Conservation (phyloP, 2,329 filamentous ascomycete genomes). For the Aspergillus sp. region DNA sequence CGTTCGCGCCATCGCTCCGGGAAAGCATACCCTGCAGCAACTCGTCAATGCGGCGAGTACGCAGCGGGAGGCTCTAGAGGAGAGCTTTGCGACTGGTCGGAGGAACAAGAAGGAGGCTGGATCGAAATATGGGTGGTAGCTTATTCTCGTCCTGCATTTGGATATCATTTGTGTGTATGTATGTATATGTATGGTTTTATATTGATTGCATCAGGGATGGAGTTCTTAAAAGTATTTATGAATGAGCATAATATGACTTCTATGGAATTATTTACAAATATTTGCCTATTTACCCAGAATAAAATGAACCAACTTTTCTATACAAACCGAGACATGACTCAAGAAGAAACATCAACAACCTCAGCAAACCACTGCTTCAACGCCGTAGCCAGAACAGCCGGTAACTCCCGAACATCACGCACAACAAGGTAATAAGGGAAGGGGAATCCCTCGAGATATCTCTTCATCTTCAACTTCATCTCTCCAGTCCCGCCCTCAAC, state of each 20-base stretch:
- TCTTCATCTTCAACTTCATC: slow-evolving; percentile 65
- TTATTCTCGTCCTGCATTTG: too few species aligned
- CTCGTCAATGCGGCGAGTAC: slow-evolving; percentile 72
- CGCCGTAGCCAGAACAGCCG: slow-evolving; percentile 74
- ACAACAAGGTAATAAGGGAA: slow-evolving; percentile 97
- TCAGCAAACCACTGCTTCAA: slow-evolving; percentile 93
- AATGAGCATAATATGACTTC: slow-evolving; percentile 1
- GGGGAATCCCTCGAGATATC: slow-evolving; percentile 90
- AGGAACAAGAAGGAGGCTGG: slow-evolving; percentile 74
- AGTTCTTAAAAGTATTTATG: slow-evolving; percentile 8
- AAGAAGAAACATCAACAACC: slow-evolving; percentile 43
- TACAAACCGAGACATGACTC: slow-evolving; percentile 7
- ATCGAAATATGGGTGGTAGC: slow-evolving; percentile 70
- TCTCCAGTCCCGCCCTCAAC: slow-evolving; percentile 48
- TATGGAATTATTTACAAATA: neutral
- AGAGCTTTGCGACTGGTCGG: slow-evolving; percentile 76
- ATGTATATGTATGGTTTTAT: slow-evolving; percentile 1
- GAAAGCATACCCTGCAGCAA: slow-evolving; percentile 83
- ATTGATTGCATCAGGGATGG: slow-evolving; percentile 1
- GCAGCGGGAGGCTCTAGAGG: slow-evolving; percentile 80
- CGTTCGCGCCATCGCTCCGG: slow-evolving; percentile 70
- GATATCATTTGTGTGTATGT: too few species aligned
- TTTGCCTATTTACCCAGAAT: too few species aligned
- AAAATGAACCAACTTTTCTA: slow-evolving; percentile 5
- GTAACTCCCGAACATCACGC: slow-evolving; percentile 81